A percentile compares a stretch with the other conserved stretches of the same genome.
Evolutionary conservation across 2,329 filamentous ascomycete species (phyloP).

Genomic region (Metarhizium guizhouense): DNA sequence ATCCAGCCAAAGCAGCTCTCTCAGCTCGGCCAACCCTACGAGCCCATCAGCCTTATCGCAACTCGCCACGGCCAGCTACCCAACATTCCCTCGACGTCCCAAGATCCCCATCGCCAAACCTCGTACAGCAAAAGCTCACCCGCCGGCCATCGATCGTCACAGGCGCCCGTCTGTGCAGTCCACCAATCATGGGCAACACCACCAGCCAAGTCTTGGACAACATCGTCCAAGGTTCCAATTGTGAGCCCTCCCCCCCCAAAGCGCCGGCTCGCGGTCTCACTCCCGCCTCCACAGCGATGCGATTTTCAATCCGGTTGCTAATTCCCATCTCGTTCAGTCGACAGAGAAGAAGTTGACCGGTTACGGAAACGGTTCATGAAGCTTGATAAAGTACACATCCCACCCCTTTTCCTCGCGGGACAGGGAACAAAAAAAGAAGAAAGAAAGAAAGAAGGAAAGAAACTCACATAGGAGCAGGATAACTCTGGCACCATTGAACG

Average conservation of each 20-base stretch:
- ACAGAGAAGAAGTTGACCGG: constrained; percentile 93
- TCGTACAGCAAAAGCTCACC: not conserved
- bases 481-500: constrained; percentile 97
- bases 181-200: constrained; percentile 52
- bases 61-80: not conserved
- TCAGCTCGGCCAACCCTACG: not conserved
- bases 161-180: not conserved
- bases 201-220: constrained; percentile 77
- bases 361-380: constrained; percentile 98
- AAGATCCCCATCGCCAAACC: not conserved
- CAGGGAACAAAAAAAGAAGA: not conserved
- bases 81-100: not conserved
- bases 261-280: not conserved
- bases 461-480: constrained; percentile 49
- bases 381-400: constrained; percentile 73
- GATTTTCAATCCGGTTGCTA: not conserved
- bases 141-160: not conserved
- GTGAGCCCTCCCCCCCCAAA: constrained; percentile 37
- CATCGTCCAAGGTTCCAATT: constrained; percentile 95
- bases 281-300: not conserved
- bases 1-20: not conserved
- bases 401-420: not conserved
- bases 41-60: not conserved
- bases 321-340: constrained; percentile 48
- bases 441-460: not conserved